Evolutionary conservation across 139 green algal genomes (phyloP), one percentile per base, ranked within the genome.

Genomic region (Chlamydomonas applanata): DNA sequence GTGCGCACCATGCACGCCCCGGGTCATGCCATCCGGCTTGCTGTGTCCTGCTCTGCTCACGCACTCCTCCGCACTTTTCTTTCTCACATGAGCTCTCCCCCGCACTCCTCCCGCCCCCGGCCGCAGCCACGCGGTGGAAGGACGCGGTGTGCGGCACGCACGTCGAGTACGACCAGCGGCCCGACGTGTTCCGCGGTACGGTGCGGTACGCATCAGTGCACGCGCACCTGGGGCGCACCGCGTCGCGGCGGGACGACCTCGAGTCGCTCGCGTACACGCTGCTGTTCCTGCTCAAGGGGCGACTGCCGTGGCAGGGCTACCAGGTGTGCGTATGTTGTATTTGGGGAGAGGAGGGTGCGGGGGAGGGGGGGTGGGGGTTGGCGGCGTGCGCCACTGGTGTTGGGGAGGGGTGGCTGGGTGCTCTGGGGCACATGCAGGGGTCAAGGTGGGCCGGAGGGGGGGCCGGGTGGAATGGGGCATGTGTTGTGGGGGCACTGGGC

Each of bases 191-290:
- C 86, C 80, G 93, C 68, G 96, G 96, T 44, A 99, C 96, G 19
- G 96, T 99, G 63, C 87, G 96, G 11, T 99, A 99, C 81, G 96
- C 96, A 9, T 94, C 86, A 64, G 96, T 99, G 71, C 96, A 99
- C 79, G 96, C 96, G 34, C 96, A 99, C 83, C 86, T 99, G 45
- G 96, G 96, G 0, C 86, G 96, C 34, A 99, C 95, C 13, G 96
- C 94, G 52, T 94, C 83, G 45, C 84, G 96, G 24, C 83, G 96
- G 9, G 96, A 99, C 74, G 96, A 99, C 80, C 83, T 99, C 17
- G 96, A 99, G 90, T 97, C 89, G 3, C 87, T 99, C 33, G 96
- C 95, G 19, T 99, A 99, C 91, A 99, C 96, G 24, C 93, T 99
- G 72, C 82, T 99, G 17, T 99, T 99, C 82, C 88, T 99, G 76